Conservation (phyloP, 306 rosid genomes). For the Vigna angularis region DNA sequence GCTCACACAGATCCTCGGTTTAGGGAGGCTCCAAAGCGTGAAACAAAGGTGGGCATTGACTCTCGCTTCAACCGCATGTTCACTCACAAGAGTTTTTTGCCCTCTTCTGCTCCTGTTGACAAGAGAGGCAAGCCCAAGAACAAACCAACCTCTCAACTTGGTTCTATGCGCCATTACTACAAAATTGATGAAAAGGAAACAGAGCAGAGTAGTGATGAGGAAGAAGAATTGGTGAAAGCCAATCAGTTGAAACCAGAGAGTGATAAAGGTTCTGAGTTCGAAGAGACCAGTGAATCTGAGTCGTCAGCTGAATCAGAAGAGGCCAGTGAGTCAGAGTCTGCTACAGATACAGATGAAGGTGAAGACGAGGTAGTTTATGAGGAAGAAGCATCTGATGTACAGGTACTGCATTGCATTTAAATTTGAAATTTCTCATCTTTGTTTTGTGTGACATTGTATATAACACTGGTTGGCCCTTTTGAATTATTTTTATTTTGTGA, state of each 20-base stretch:
- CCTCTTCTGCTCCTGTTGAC: constrained; percentile 77
- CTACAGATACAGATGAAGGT: constrained; percentile 51
- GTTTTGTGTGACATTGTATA: background rate
- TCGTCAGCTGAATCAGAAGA: constrained; percentile 43
- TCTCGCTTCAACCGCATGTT: constrained; percentile 76
- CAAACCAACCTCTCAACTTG: constrained; percentile 35
- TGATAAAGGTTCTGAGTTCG: constrained; percentile 42
- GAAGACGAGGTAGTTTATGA: constrained; percentile 48
- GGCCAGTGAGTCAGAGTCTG: constrained; percentile 22
- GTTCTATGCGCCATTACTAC: constrained; percentile 63
- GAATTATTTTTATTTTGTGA: constrained; percentile 9
- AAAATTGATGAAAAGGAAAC: constrained; percentile 50
- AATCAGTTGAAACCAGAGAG: constrained; percentile 8
- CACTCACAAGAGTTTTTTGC: constrained; percentile 58
- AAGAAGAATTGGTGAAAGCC: constrained; percentile 44
- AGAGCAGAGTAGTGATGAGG: constrained; percentile 44
- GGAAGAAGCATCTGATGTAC: constrained; percentile 51
- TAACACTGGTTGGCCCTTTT: background rate
- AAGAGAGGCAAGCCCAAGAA: constrained; percentile 75
- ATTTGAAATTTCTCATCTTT: constrained; percentile 9
- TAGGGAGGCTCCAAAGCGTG: constrained; percentile 68
- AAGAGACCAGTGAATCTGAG: constrained; percentile 25
- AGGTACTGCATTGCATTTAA: constrained; percentile 47
- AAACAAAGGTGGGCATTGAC: constrained; percentile 73
- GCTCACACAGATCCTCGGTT: constrained; percentile 87